Evolutionary conservation across 2,329 filamentous ascomycete species (phyloP).

Genomic region (Grosmannia huntii): DNA sequence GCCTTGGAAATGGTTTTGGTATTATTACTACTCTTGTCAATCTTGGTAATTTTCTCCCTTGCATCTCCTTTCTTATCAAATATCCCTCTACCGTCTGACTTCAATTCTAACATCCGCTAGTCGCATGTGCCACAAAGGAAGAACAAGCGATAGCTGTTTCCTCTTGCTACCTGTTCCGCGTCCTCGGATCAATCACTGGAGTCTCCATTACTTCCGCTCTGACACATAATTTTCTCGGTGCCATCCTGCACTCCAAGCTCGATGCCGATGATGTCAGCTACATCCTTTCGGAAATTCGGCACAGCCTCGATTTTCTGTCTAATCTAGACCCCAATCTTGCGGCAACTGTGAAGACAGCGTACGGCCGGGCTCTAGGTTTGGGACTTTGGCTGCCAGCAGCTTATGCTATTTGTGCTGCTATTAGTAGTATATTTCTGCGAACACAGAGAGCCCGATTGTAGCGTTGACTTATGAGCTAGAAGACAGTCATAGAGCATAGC

Average conservation of each 20-base stretch:
- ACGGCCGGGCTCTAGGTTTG: background rate
- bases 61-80: no score
- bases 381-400: background rate
- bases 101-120: background rate
- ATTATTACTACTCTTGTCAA: background rate
- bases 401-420: background rate
- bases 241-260: background rate
- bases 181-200: background rate
- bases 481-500: background rate
- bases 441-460: background rate
- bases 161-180: background rate
- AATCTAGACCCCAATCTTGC: background rate
- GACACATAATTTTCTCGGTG: background rate
- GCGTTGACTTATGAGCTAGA: no score
- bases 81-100: background rate
- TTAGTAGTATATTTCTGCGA: background rate
- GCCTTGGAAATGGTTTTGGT: background rate
- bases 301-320: background rate
- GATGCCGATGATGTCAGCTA: background rate
- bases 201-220: background rate
- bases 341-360: background rate
- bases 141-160: background rate
- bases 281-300: background rate
- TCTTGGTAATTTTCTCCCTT: background rate
- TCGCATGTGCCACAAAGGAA: background rate